Conservation (phyloP, 2,329 filamentous ascomycete species). For the Fusarium tjaetaba region DNA sequence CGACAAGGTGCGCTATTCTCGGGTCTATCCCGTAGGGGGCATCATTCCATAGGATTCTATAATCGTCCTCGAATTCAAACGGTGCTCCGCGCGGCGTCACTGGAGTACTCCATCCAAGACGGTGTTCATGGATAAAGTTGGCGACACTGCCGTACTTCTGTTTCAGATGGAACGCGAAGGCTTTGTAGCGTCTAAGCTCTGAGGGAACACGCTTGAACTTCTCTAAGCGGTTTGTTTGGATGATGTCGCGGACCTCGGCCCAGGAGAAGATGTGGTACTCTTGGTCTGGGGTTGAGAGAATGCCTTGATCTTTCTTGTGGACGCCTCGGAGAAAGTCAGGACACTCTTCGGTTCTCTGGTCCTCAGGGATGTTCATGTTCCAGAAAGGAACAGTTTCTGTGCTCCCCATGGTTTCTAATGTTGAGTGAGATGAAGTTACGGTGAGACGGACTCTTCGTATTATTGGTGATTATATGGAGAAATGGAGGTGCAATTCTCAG, state of each 20-base stretch:
- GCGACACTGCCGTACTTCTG: conserved; percentile 79
- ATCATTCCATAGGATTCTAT: conserved; percentile 86
- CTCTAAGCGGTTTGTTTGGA: conserved; percentile 74
- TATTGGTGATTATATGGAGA: neutral
- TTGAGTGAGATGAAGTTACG: conserved; percentile 12
- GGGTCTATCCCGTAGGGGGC: conserved; percentile 91
- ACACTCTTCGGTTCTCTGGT: conserved; percentile 71
- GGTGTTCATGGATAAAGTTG: conserved; percentile 76
- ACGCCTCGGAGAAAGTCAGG: conserved; percentile 75
- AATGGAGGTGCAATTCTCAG: neutral
- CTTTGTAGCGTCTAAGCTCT: conserved; percentile 80
- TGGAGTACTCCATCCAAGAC: conserved; percentile 73
- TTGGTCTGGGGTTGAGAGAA: conserved; percentile 76
- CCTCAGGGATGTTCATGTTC: conserved; percentile 79
- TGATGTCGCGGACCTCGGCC: conserved; percentile 72
- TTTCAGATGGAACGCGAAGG: conserved; percentile 72
- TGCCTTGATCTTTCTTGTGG: conserved; percentile 72
- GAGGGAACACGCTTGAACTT: conserved; percentile 80
- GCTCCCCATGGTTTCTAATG: conserved; percentile 49
- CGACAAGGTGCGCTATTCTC: conserved; percentile 83
- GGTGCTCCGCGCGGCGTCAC: conserved; percentile 49
- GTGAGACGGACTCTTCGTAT: conserved; percentile 10
- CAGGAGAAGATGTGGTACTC: conserved; percentile 73
- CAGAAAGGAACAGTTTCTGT: conserved; percentile 70
- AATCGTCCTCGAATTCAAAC: conserved; percentile 63